These are phyloP conservation scores for Penicillium paradoxum DNA, from an alignment of 495 filamentous ascomycete genomes.

Conservation along the genomic window DNA sequence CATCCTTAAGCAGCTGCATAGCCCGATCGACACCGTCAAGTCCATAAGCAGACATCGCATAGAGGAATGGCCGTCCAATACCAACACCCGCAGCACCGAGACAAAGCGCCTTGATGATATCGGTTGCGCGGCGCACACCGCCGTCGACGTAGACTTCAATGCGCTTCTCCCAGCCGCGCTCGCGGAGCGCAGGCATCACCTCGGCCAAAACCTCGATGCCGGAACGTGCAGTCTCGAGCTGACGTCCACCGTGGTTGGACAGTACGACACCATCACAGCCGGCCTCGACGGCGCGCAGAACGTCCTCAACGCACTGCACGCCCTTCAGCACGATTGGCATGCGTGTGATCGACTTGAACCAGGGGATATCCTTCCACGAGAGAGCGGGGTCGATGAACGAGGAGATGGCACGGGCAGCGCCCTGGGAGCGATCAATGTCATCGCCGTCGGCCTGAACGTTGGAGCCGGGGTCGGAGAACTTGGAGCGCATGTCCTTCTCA, in stretches of 20 bases:
- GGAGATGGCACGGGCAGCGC: conserved; percentile 86
- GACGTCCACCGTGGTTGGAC: conserved; percentile 95
- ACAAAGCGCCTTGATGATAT: conserved; percentile 94
- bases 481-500: conserved; percentile 93
- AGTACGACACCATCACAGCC: conserved; percentile 92
- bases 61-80: conserved; percentile 92
- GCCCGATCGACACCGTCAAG: conserved; percentile 81
- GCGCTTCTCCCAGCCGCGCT: conserved; percentile 72
- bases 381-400: conserved; percentile 92
- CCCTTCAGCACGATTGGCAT: conserved; percentile 98
- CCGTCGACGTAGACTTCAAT: conserved; percentile 93
- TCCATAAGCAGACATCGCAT: conserved; percentile 93
- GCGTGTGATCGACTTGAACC: conserved; percentile 85
- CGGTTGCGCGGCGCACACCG: conserved; percentile 82
- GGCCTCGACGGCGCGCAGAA: conserved; percentile 72
- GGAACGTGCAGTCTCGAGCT: conserved; percentile 87
- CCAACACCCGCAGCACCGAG: conserved; percentile 90
- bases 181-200: conserved; percentile 88
- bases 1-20: conserved; percentile 93
- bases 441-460: conserved; percentile 70
- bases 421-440: conserved; percentile 76
- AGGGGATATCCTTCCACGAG: conserved; percentile 90
- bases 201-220: conserved; percentile 93
- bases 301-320: conserved; percentile 93
- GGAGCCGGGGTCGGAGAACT: conserved; percentile 81